Conservation (phyloP, 306 rosid species). For the Sechiopsis laciniata region DNA sequence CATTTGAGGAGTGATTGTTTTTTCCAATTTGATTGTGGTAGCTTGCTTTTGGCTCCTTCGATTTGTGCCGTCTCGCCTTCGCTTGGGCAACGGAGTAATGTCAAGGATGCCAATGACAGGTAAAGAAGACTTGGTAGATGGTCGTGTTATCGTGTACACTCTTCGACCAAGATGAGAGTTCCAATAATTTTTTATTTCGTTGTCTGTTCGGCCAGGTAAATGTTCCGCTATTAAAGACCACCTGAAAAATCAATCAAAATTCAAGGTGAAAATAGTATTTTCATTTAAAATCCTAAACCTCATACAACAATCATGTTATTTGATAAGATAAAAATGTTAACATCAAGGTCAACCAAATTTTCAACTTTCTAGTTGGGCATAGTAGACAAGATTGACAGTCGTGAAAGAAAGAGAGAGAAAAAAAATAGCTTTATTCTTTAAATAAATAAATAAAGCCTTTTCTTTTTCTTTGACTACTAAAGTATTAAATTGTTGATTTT, state of each 20-base stretch:
- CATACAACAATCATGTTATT: too few relatives aligned
- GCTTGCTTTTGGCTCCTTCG: neutral
- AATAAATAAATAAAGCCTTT: too few relatives aligned
- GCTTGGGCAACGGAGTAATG: neutral
- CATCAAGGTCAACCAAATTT: too few relatives aligned
- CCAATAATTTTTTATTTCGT: conserved; percentile 84
- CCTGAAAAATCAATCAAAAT: conserved; percentile 29
- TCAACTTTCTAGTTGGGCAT: too few relatives aligned
- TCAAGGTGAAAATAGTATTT: too few relatives aligned
- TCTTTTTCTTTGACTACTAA: too few relatives aligned
- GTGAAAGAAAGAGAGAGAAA: too few relatives aligned
- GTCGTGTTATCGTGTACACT: conserved; percentile 3
- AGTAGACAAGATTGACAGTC: too few relatives aligned
- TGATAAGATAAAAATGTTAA: too few relatives aligned
- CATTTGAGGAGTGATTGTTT: neutral
- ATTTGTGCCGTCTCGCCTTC: neutral
- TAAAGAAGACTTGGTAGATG: neutral
- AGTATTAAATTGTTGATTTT: too few relatives aligned
- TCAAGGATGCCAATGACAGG: neutral
- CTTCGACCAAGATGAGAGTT: conserved; percentile 69
- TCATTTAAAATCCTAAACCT: neutral
- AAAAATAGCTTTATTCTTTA: too few relatives aligned
- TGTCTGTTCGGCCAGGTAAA: conserved; percentile 76
- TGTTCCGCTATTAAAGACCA: conserved; percentile 81
- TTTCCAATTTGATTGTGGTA: neutral